Evolutionary conservation across 805 yeast genomes (phyloP).

Genomic region (Yarrowia phangngaensis): DNA sequence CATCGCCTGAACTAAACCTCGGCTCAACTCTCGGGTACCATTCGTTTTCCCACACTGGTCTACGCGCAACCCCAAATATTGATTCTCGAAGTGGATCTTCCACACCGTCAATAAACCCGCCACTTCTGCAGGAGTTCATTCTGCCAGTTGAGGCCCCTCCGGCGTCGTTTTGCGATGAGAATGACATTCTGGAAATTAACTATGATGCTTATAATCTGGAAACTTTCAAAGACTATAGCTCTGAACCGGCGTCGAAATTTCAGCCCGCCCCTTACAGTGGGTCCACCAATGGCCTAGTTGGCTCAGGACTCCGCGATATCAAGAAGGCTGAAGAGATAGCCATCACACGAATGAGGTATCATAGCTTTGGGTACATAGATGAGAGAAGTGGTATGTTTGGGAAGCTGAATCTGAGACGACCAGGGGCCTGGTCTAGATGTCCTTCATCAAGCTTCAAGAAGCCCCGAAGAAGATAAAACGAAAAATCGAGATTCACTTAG

Average conservation of each 20-base stretch:
- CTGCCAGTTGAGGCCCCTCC: constrained; percentile 8
- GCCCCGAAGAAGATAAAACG: constrained; percentile 1
- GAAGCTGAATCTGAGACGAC: constrained; percentile 19
- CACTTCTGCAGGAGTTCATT: constrained; percentile 20
- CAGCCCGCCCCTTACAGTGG: constrained; percentile 18
- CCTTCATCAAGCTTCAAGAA: constrained; percentile 1
- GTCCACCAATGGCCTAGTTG: neutral
- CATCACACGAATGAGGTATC: constrained; percentile 21
- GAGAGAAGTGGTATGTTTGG: constrained; percentile 20
- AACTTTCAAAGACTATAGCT: constrained; percentile 19
- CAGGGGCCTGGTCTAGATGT: constrained; percentile 19
- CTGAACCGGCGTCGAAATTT: constrained; percentile 19
- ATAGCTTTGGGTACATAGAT: constrained; percentile 14
- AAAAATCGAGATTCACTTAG: too few species aligned
- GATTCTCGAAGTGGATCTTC: neutral
- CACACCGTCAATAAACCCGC: neutral
- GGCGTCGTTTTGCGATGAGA: constrained; percentile 17
- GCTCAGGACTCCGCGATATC: constrained; percentile 3
- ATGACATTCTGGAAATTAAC: constrained; percentile 22
- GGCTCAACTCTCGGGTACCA: constrained; percentile 3
- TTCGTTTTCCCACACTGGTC: too few species aligned
- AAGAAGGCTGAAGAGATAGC: constrained; percentile 23
- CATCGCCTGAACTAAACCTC: constrained; percentile 5
- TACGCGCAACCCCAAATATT: neutral
- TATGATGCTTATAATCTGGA: constrained; percentile 10